These are phyloP conservation scores for Globisporangium emineosum DNA, from an alignment of 352 stramenopile species.

Conservation along the genomic window DNA sequence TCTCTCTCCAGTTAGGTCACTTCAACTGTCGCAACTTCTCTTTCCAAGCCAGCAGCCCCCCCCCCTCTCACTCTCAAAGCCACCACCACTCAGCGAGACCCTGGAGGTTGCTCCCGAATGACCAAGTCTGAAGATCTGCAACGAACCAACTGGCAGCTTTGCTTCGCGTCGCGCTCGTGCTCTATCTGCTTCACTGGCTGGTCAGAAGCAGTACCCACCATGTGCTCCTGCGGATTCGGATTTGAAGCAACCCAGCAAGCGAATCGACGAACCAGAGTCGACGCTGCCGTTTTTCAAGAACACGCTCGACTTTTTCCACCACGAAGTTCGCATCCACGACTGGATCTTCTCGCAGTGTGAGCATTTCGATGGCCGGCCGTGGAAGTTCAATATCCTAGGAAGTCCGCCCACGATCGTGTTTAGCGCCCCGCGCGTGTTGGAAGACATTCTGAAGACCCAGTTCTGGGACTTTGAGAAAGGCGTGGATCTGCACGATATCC, in stretches of 20 bases:
- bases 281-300: slow-evolving; percentile 7
- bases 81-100: not conserved
- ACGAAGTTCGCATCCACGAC: not conserved
- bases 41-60: not conserved
- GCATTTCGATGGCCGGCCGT: not conserved
- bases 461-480: slow-evolving; percentile 13
- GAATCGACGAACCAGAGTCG: slow-evolving; percentile 4
- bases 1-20: no score
- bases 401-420: not conserved
- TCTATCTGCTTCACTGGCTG: not conserved
- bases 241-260: not conserved
- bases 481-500: not conserved
- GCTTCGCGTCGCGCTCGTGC: not conserved
- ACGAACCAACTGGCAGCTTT: not conserved
- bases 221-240: not conserved
- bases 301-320: slow-evolving; percentile 5
- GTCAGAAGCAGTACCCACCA: not conserved
- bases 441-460: slow-evolving; percentile 14
- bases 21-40: no score
- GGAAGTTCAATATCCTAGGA: slow-evolving; percentile 2
- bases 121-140: not conserved
- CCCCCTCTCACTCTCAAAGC: not conserved
- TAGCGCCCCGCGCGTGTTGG: slow-evolving; percentile 1
- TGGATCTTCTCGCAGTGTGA: slow-evolving; percentile 6
- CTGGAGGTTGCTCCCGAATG: not conserved